Conservation (phyloP, 129 eudicot species). For the Lactuca saligna region DNA sequence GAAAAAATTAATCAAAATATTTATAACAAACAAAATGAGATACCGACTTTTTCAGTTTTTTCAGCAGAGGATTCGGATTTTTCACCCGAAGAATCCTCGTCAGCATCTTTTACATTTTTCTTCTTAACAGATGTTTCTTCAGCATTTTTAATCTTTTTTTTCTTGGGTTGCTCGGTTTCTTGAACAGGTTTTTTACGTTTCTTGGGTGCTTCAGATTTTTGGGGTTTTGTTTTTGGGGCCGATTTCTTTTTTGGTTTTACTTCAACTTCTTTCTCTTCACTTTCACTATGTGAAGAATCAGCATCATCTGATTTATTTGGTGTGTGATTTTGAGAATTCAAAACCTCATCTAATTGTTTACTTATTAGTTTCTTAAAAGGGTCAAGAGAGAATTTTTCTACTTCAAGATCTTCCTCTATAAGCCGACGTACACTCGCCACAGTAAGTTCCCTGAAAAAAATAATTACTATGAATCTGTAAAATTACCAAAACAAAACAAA, state of each 20-base stretch:
- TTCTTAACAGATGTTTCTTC: slow-evolving; percentile 49
- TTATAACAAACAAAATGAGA: neutral
- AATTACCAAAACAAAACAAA: neutral
- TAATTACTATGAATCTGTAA: neutral
- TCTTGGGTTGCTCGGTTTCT: slow-evolving; percentile 42
- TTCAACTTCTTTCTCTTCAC: slow-evolving; percentile 42
- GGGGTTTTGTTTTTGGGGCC: slow-evolving; percentile 43
- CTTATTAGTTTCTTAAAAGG: slow-evolving; percentile 70
- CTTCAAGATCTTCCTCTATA: slow-evolving; percentile 84
- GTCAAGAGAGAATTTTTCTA: slow-evolving; percentile 61
- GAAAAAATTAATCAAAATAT: neutral
- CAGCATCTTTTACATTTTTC: slow-evolving; percentile 45
- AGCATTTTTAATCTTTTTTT: slow-evolving; percentile 45
- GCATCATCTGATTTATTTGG: slow-evolving; percentile 35
- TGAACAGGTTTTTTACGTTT: slow-evolving; percentile 61
- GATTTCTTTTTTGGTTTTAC: slow-evolving; percentile 50
- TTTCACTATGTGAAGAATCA: slow-evolving; percentile 40
- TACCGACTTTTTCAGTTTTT: slow-evolving; percentile 59
- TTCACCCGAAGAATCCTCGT: slow-evolving; percentile 46
- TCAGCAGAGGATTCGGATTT: slow-evolving; percentile 57
- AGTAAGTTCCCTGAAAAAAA: slow-evolving; percentile 53
- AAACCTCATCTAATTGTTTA: slow-evolving; percentile 64
- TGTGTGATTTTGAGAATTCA: slow-evolving; percentile 41
- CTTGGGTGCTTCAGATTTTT: slow-evolving; percentile 45
- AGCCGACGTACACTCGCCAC: slow-evolving; percentile 77